Evolutionary conservation across 768 basidiomycete species (phyloP).

Genomic region (Lactifluus subvellereus): DNA sequence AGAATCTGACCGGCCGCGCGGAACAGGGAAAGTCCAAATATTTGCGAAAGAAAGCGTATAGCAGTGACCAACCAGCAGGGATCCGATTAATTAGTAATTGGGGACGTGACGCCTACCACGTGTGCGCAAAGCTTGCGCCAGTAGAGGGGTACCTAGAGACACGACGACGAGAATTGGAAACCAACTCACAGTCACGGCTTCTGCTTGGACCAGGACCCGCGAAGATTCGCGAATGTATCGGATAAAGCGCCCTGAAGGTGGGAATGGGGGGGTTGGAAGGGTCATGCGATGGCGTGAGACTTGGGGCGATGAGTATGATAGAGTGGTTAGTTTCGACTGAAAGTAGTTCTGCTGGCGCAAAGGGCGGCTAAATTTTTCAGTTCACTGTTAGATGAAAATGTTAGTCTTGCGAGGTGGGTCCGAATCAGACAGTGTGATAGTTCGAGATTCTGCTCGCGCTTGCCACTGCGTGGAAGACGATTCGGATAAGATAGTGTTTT

Average conservation of each 20-base stretch:
- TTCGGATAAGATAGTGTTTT: not conserved
- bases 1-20: not conserved
- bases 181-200: conserved; percentile 48
- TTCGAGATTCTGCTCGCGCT: not conserved
- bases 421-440: not conserved
- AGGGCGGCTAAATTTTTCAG: not conserved
- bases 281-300: not conserved
- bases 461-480: not conserved
- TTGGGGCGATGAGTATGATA: not conserved
- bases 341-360: not conserved
- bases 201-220: conserved; percentile 39
- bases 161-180: not conserved
- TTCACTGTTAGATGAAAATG: not conserved
- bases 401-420: not conserved
- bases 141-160: not conserved
- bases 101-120: not conserved
- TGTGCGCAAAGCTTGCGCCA: not conserved
- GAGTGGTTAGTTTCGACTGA: not conserved
- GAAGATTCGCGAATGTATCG: conserved; percentile 51
- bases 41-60: not conserved
- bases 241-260: conserved; percentile 45
- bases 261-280: conserved; percentile 30
- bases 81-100: not conserved
- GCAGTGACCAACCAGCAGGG: not conserved
- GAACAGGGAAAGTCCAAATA: not conserved